These are phyloP conservation scores for Penicillium pulvis DNA, from an alignment of 495 filamentous ascomycete species.

Conservation along the genomic window DNA sequence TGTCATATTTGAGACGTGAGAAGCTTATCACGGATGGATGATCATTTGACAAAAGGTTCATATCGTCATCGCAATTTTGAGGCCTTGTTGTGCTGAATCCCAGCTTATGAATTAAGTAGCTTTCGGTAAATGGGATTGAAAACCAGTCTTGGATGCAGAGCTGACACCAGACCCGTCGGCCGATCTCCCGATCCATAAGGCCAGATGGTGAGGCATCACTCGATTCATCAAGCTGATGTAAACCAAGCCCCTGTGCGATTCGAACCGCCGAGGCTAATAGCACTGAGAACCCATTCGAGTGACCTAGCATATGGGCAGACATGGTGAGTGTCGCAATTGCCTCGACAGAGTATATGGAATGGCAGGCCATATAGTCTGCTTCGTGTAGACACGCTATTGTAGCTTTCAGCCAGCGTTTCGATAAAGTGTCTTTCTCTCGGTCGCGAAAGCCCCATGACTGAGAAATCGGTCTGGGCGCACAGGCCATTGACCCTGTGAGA, in stretches of 20 bases:
- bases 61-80: slow-evolving; percentile 36
- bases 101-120: slow-evolving; percentile 37
- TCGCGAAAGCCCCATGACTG: slow-evolving; percentile 38
- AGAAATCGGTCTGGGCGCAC: slow-evolving; percentile 29
- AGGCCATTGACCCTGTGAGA: slow-evolving; percentile 39
- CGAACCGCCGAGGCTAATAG: slow-evolving; percentile 34
- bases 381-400: slow-evolving; percentile 36
- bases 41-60: slow-evolving; percentile 29
- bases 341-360: slow-evolving; percentile 37
- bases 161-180: slow-evolving; percentile 41
- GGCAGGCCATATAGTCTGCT: slow-evolving; percentile 38
- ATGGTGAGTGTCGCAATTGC: slow-evolving; percentile 43
- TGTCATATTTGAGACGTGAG: slow-evolving; percentile 35
- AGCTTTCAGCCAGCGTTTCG: slow-evolving; percentile 40
- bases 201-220: slow-evolving; percentile 2
- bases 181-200: slow-evolving; percentile 33
- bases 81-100: slow-evolving; percentile 36
- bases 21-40: slow-evolving; percentile 34
- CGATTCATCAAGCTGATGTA: slow-evolving; percentile 27
- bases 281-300: slow-evolving; percentile 38
- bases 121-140: slow-evolving; percentile 44
- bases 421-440: slow-evolving; percentile 34
- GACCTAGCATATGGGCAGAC: slow-evolving; percentile 45
- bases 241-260: slow-evolving; percentile 35
- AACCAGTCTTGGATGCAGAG: slow-evolving; percentile 49